Evolutionary conservation across 2,329 filamentous ascomycete genomes (phyloP), one percentile per base, ranked within the genome.

Genomic region (Aspergillus pseudonomiae): DNA sequence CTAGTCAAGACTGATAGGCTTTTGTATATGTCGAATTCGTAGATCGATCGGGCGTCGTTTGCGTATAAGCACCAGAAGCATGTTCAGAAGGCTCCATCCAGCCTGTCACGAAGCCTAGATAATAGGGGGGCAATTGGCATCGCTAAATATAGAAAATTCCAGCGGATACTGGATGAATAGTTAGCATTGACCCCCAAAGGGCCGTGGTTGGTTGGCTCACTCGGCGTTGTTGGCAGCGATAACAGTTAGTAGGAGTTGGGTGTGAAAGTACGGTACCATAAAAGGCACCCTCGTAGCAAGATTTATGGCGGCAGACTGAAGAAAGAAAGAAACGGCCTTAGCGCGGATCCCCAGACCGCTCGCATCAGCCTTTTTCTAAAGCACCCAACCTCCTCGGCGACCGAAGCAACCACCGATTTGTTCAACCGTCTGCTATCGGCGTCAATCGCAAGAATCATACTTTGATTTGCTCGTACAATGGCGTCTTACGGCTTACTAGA

Each of bases 401-500:
- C 65, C 67, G 64, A 69, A 63, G 36, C 39, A 43, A 28, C 48
- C 39, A 52, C 56, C 39, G 46, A 36, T 48, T 54, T 46, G 24
- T 64, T 62, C 21, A 39, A 41, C 41, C 52, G 34, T 21, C 24
- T 43, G 26, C 46, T 34, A 39, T 62, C 26, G 34, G 46, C 30
- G 26, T 62, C 53, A 21, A 57, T 41, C 53, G 34, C 46, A 57
- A 52, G 52, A 32, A 41, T 45, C 19, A 53, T 9, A n/a, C 52
- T 41, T 21, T 45, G 55, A 21, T 41, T 57, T 58, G 43, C 21
- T 54, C 36, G 48, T 61, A 70, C 78, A 55, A 88, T 88, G 86
- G 75, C 81, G 59, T 80, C 75, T 4, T 93, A 89, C 82, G 84
- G 86, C 52, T 82, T 94, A 55, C 83, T 96, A 56, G 89, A 93